Conservation (phyloP, 1,139 yeast species). For the Zygoascus hellenicus region DNA sequence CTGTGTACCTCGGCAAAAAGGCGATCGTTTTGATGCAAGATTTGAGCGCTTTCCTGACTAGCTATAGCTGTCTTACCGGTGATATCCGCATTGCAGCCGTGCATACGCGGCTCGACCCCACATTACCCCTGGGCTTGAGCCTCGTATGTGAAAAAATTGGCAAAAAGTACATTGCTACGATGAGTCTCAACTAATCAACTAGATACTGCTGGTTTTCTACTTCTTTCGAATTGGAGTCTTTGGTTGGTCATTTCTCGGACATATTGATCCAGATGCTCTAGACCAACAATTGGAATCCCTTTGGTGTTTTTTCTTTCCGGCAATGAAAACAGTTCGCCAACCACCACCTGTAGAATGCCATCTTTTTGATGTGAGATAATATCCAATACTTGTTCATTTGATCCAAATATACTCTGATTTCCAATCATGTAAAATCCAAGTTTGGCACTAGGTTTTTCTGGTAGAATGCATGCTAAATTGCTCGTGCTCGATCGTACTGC, state of each 20-base stretch:
- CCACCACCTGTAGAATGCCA: slow-evolving; percentile 28
- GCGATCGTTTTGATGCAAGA: not conserved
- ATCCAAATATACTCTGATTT: slow-evolving; percentile 20
- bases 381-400: slow-evolving; percentile 14
- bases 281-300: slow-evolving; percentile 30
- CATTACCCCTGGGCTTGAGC: no score
- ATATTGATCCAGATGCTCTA: slow-evolving; percentile 36
- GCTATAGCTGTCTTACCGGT: no score
- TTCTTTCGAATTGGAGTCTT: slow-evolving; percentile 18
- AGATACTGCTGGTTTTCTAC: not conserved
- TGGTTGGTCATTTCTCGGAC: slow-evolving; percentile 35
- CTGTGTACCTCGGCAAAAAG: no score
- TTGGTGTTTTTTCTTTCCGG: slow-evolving; percentile 16
- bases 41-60: not conserved
- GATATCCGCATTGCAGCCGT: no score
- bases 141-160: no score
- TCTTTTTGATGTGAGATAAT: slow-evolving; percentile 16
- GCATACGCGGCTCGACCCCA: no score
- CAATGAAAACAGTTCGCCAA: slow-evolving; percentile 33
- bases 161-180: no score
- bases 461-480: slow-evolving; percentile 26
- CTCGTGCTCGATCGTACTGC: slow-evolving; percentile 21
- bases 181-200: no score
- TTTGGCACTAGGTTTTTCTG: slow-evolving; percentile 31
- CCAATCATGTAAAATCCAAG: slow-evolving; percentile 37